Conservation (phyloP, 2,329 filamentous ascomycete genomes). For the Teratosphaeria viscida region DNA sequence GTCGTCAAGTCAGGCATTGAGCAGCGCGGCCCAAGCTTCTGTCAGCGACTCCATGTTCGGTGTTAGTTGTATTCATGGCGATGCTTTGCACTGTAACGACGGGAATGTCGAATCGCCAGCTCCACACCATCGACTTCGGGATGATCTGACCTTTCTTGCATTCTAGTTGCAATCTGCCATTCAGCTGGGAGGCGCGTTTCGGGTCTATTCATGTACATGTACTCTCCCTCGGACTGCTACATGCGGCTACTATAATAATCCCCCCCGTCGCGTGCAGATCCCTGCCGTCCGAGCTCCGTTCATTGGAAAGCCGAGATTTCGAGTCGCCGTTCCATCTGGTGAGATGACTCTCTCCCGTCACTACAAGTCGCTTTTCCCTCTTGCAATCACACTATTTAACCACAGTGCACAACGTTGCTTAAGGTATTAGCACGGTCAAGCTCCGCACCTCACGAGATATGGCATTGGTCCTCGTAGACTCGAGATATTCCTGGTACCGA, state of each 20-base stretch:
- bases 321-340: neutral
- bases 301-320: neutral
- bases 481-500: neutral
- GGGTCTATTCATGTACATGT: too few species aligned
- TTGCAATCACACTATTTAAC: neutral
- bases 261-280: neutral
- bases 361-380: neutral
- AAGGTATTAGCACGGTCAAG: neutral
- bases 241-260: neutral
- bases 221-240: neutral
- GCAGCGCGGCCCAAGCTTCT: too few species aligned
- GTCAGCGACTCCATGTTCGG: too few species aligned
- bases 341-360: neutral
- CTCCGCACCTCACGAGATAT: neutral
- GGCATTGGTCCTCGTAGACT: neutral
- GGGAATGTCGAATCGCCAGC: neutral
- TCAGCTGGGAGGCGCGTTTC: neutral
- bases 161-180: neutral
- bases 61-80: too few species aligned
- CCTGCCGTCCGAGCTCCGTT: neutral
- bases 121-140: neutral
- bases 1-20: too few species aligned
- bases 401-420: neutral
- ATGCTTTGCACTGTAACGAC: too few species aligned
- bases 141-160: neutral